Conservation (phyloP, 2,329 filamentous ascomycete species). For the Rhinocladiella similis region DNA sequence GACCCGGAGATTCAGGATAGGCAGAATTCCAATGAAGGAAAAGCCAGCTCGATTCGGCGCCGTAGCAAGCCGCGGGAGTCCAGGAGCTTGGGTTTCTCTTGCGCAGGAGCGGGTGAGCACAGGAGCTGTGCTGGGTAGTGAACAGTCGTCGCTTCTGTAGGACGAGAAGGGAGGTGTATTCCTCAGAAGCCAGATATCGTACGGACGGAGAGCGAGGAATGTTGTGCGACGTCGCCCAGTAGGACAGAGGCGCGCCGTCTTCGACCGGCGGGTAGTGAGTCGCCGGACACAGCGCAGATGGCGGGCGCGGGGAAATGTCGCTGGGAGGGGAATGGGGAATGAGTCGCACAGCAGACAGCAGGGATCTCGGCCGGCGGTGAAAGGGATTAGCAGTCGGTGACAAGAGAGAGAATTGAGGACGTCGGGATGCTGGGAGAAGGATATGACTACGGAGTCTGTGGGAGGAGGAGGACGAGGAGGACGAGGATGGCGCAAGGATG, state of each 20-base stretch:
- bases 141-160: conserved; percentile 3
- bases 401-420: background rate
- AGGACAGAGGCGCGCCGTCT: conserved; percentile 18
- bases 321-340: background rate
- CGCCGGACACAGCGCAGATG: conserved; percentile 4
- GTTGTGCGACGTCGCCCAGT: conserved; percentile 19
- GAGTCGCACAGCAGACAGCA: background rate
- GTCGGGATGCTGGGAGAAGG: background rate
- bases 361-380: background rate
- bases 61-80: background rate
- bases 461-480: background rate
- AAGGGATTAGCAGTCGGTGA: background rate
- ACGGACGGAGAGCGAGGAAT: conserved; percentile 1
- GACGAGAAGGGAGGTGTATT: conserved; percentile 1
- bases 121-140: background rate
- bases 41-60: conserved; percentile 6
- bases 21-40: conserved; percentile 8
- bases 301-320: background rate
- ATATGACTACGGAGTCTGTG: background rate
- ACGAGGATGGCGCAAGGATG: background rate
- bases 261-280: conserved; percentile 1
- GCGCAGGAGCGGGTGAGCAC: background rate
- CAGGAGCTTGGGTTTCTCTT: background rate
- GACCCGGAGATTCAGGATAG: conserved; percentile 3
- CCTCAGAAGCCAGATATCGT: conserved; percentile 1